Conservation (phyloP, 2,329 filamentous ascomycete genomes). For the Kalmusia sp. region DNA sequence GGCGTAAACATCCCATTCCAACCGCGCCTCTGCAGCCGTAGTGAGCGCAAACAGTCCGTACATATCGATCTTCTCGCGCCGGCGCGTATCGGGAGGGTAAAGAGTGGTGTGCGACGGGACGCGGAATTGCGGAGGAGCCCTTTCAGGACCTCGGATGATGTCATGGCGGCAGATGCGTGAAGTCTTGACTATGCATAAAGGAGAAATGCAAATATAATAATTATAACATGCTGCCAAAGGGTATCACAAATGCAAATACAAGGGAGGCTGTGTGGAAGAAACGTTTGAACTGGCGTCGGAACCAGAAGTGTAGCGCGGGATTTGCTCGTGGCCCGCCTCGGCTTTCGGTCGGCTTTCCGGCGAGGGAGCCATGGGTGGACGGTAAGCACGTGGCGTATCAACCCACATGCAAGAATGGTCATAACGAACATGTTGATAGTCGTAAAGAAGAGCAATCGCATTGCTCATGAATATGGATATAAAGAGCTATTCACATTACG, state of each 20-base stretch:
- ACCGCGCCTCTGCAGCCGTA: slow-evolving; percentile 16
- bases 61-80: slow-evolving; percentile 31
- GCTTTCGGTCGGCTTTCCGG: background rate
- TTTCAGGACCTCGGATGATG: slow-evolving; percentile 42
- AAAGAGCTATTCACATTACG: too few species aligned
- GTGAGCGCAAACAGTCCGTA: slow-evolving; percentile 30
- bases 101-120: background rate
- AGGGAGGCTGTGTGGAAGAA: background rate
- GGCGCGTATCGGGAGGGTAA: background rate
- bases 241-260: slow-evolving; percentile 7
- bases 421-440: too few species aligned
- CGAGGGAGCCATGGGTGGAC: too few species aligned
- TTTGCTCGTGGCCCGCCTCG: background rate
- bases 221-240: slow-evolving; percentile 11
- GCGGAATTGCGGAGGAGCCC: slow-evolving; percentile 30
- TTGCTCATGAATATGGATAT: too few species aligned
- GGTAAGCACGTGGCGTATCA: slow-evolving; percentile 1
- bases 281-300: background rate
- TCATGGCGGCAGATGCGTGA: slow-evolving; percentile 29
- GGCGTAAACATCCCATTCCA: slow-evolving; percentile 11
- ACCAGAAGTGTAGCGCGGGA: background rate
- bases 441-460: too few species aligned
- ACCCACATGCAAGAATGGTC: too few species aligned
- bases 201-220: background rate
- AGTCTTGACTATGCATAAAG: slow-evolving; percentile 7